Base-by-base conservation (phyloP, 345 rosid genomes). In the Ricinus communis region DNA sequence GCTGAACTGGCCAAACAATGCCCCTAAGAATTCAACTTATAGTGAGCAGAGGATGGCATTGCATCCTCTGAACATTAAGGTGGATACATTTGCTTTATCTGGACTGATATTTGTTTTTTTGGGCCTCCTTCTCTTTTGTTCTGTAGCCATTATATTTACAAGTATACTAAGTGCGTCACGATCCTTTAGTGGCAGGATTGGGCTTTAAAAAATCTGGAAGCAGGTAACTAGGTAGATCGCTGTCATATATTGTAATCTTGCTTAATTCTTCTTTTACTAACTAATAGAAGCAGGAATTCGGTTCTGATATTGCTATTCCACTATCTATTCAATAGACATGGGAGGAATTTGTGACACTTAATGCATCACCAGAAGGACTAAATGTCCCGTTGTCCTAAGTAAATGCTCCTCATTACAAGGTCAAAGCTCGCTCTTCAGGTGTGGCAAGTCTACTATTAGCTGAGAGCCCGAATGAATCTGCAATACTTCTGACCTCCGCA, bases 401-500 rank as follows among this genome's bases (percentile, higher is more conserved):
- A 27, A 64, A 30, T 12, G 8, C 13, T 19, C 72, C 19, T 13
- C 16, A 43, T 77, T 73, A 76, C 11, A 63, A 25, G 31, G 66
- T 67, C 69, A 75, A 10, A 62, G 62, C 71, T 41, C 50, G 72
- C 24, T 78, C 71, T 18, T 66, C 71, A 16, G 64, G 24, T n/a
- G 21, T 24, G 6, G 56, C 13, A 19, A 1, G 43, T 66, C 49
- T 75, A 24, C 49, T 75, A 24, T 38, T 28, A 47, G 79, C 64
- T 45, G 80, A 27, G 7, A 41, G 49, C 68, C 58, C 71, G 45
- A 85, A 40, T 1, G 91, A 84, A 62, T 85, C 79, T 3, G 86
- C 87, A 22, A 82, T 79, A 53, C 78, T 85, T 55, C 85, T 84
- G 27, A 87, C 91, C 65, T 82, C 85, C 11, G 91, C 91, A 15